phyloP scores from a whole-genome alignment of 176 grass and related monocot genomes.

The Calamus simplicifolius region DNA sequence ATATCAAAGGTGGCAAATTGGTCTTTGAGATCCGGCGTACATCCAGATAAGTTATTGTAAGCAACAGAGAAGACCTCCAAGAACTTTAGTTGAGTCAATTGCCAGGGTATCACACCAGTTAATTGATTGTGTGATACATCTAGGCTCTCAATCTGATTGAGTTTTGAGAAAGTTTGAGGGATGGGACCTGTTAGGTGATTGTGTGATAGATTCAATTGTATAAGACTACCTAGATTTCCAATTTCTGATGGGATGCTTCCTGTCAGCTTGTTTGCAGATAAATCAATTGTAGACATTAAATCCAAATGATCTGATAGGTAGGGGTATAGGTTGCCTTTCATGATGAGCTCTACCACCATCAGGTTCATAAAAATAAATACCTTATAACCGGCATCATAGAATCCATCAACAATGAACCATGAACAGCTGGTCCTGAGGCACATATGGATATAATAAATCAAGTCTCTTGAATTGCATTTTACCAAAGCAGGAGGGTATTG shows the following conservation, averaged over 20 bases:
- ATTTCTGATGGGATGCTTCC: conserved; percentile 16
- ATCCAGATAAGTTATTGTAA: conserved; percentile 29
- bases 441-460: neutral
- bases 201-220: conserved; percentile 20
- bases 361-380: no score
- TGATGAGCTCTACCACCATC: conserved; percentile 9
- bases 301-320: neutral
- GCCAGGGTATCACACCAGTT: neutral
- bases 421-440: no score
- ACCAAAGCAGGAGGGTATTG: conserved; percentile 27
- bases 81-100: neutral
- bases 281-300: conserved; percentile 5
- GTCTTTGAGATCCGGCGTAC: neutral
- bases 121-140: conserved; percentile 27
- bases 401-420: no score
- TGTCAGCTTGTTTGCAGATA: no score
- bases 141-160: conserved; percentile 12
- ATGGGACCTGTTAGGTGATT: conserved; percentile 8
- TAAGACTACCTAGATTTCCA: conserved; percentile 6
- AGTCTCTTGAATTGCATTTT: neutral
- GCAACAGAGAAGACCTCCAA: neutral
- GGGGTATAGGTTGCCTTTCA: neutral
- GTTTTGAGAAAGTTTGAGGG: conserved; percentile 5
- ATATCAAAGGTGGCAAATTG: conserved; percentile 14
- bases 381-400: no score